These are phyloP conservation scores for Golubevia pallescens DNA, from an alignment of 1,284 basidiomycete species.

Conservation along the genomic window DNA sequence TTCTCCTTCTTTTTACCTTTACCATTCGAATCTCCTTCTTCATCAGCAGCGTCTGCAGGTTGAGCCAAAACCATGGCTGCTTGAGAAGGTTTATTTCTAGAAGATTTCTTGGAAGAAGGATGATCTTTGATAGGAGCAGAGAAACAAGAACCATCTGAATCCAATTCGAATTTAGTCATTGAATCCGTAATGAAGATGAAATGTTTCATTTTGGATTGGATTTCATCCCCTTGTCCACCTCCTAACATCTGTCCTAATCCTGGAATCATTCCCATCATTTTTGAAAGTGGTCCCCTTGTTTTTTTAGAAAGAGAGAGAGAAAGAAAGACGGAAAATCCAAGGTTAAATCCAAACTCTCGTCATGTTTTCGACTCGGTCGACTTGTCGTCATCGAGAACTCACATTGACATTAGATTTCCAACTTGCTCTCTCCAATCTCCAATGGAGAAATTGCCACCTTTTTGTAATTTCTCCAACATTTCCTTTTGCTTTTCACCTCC, in stretches of 20 bases:
- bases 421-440: slow-evolving; percentile 98
- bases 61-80: slow-evolving; percentile 70
- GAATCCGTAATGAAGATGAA: slow-evolving; percentile 99
- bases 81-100: too few species aligned
- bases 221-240: slow-evolving; percentile 85
- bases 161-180: slow-evolving; percentile 90
- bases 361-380: too few species aligned
- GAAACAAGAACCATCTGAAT: slow-evolving; percentile 80
- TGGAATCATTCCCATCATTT: slow-evolving; percentile 98
- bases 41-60: slow-evolving; percentile 13
- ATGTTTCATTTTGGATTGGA: slow-evolving; percentile 82
- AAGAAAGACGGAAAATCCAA: slow-evolving; percentile 10
- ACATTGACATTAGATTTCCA: slow-evolving; percentile 97
- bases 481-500: slow-evolving; percentile 86
- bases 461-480: slow-evolving; percentile 96
- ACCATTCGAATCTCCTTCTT: slow-evolving; percentile 33
- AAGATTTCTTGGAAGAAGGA: too few species aligned
- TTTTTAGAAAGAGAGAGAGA: not conserved
- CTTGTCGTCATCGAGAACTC: too few species aligned
- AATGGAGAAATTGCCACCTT: slow-evolving; percentile 88
- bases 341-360: not conserved
- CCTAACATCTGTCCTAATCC: slow-evolving; percentile 85
- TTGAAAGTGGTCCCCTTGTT: slow-evolving; percentile 88
- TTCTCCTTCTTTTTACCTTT: slow-evolving; percentile 18
- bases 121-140: slow-evolving; percentile 17